phyloP scores from a whole-genome alignment of 331 rosid species.

The Erythrophleum ivorense region DNA sequence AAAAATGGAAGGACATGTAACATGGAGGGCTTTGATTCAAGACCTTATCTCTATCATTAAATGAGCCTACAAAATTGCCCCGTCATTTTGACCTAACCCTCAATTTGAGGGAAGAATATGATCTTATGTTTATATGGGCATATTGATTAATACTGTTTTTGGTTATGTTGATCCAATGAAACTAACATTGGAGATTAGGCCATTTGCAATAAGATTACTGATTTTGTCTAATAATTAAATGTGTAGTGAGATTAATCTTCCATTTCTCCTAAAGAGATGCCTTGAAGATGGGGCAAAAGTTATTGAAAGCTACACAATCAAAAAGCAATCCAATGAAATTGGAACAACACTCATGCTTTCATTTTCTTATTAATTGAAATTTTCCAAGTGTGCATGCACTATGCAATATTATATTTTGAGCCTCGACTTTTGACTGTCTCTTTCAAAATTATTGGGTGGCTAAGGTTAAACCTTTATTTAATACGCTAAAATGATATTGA shows the following conservation, averaged over 20 bases:
- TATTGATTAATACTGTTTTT: neutral
- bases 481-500: too few species aligned
- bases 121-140: neutral
- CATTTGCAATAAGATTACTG: neutral
- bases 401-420: neutral
- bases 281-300: slow-evolving; percentile 3
- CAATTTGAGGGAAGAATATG: neutral
- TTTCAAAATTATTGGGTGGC: neutral
- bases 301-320: slow-evolving; percentile 16
- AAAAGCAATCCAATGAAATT: neutral
- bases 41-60: slow-evolving; percentile 25
- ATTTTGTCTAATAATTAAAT: neutral
- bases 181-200: neutral
- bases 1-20: slow-evolving; percentile 38
- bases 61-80: slow-evolving; percentile 34
- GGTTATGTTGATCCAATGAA: neutral
- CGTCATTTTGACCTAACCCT: slow-evolving; percentile 35
- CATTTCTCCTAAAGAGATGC: neutral
- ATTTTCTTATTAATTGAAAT: neutral
- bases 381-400: neutral
- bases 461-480: neutral
- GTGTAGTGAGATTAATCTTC: neutral
- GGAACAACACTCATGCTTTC: neutral
- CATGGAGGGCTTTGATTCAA: slow-evolving; percentile 31
- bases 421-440: neutral